Evolutionary conservation across 2,329 filamentous ascomycete species (phyloP), one percentile per base, ranked within the genome.

Genomic region (Harringtonia lauricola): DNA sequence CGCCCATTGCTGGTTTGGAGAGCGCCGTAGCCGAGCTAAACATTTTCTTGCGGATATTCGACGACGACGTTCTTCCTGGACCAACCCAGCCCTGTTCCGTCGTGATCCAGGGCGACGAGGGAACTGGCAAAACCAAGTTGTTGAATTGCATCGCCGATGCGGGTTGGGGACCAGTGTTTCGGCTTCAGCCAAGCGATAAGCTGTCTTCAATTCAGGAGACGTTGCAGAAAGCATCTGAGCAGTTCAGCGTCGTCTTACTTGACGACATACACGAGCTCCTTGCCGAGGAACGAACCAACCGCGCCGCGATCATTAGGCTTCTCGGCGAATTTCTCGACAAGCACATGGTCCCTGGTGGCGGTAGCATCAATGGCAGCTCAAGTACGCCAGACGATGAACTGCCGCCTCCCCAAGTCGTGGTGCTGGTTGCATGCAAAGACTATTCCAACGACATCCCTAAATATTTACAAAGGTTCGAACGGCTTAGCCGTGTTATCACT

Each of bases 71-170:
- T 56, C 36, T 47, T 55, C 34, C 17, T 8, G 30, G 5, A 18
- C 19, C 12, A 28, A 33, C 8, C 46, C 58, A 54, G 54, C 62
- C 37, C 48, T 70, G 74, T 42, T 79, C 78, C 0, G 72, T 92
- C 30, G 70, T 92, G 21, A 68, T 95, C 5, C 81, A 94, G 57
- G 90, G 90, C 14, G 81, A 85, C 17, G 76, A 78, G 49, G 89
- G 90, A 12, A 94, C 86, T 0, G 90, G 90, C 21, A 95, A 95
- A 64, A 83, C 79, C 1, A 71, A 83, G 50, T 67, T 95, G 1
- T 65, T 95, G 1, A 61, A 81, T 15, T 74, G 76, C 28, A 68
- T 95, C 18, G 74, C 79, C 9, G 71, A 68, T 8, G 76, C 79
- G 0, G 72, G 71, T 46, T 95, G 87, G 85, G 77, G 76, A 19